A percentile compares a stretch with the other conserved stretches of the same genome.
Conservation (phyloP, 2,329 filamentous ascomycete species). For the Cladophialophora chaetospira region DNA sequence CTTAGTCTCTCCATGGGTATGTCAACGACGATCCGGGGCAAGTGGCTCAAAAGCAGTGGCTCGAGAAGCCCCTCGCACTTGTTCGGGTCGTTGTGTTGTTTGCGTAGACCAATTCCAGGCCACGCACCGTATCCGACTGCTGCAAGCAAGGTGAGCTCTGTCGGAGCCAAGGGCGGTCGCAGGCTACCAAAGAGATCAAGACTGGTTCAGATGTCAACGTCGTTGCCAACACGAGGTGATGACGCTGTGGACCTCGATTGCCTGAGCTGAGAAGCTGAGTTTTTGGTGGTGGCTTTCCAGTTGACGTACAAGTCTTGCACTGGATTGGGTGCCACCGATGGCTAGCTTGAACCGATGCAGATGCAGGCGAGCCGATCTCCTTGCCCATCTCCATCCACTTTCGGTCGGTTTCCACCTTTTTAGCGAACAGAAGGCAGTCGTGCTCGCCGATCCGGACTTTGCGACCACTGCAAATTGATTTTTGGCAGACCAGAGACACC, state of each 20-base stretch:
- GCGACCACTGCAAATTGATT: background rate
- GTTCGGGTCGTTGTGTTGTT: too few relatives aligned
- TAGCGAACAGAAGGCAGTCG: conserved; percentile 2
- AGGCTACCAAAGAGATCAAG: too few relatives aligned
- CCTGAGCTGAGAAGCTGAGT: background rate
- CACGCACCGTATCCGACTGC: too few relatives aligned
- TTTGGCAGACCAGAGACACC: background rate
- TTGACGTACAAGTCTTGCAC: background rate
- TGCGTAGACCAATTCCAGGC: too few relatives aligned
- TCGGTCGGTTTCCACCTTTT: background rate
- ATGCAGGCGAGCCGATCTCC: conserved; percentile 6
- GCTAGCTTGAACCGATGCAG: conserved; percentile 5
- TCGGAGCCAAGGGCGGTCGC: too few relatives aligned
- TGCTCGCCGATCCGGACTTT: conserved; percentile 21
- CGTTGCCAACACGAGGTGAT: background rate
- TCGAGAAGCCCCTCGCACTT: too few relatives aligned
- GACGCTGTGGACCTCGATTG: background rate
- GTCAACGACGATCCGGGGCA: too few relatives aligned
- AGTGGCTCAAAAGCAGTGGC: too few relatives aligned
- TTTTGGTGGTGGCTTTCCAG: background rate
- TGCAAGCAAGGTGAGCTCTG: too few relatives aligned
- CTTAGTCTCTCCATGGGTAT: too few relatives aligned
- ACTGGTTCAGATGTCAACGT: too few relatives aligned
- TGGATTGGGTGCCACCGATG: background rate
- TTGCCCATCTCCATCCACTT: background rate